Base-by-base conservation (phyloP, 1,284 basidiomycete species). In the Cryptococcus amylolentus region DNA sequence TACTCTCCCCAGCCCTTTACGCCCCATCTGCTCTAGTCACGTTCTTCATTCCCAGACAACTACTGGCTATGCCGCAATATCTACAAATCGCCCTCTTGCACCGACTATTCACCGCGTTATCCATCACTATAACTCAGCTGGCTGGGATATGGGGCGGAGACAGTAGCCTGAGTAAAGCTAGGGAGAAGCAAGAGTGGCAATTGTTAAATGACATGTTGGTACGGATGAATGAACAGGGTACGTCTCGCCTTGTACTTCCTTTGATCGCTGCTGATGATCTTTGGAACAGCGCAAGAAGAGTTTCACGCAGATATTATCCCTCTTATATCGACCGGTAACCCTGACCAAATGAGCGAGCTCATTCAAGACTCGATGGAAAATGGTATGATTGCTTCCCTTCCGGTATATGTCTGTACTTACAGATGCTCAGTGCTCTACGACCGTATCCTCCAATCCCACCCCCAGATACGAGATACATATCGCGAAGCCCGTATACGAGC, bases 71-170 rank as follows among this genome's bases (percentile, higher is more conserved):
- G 26, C 66, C 69, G 0, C 62, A 64, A 35, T 75, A 68, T 58
- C 51, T 66, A 16, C 66, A 66, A 51, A 68, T 76, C 31, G 26
- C 52, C 4, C 54, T 66, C 9, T 41, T 71, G 0, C 69, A 70
- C 52, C 61, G 66, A 4, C 27, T 71, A 6, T 71, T 64, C 45
- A 63, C 73, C 2, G 63, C 63, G 37, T 50, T 64, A 2, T 65
- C 61, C 9, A 60, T 73, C 9, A 72, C 62, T 16, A 60, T 76
- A 38, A 60, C 63, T 10, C 73, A 74, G 52, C 63, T 76, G 3
- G 68, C 70, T 0, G 66, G 59, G 1, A 63, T 70, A 9, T 76
- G 72, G 71, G 41, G 56, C 7, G 54, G 51, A 47, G 28, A 23
- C 41, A 46, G 20, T 51, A 35, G 35, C 47, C 3, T 16, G 12